Base-by-base conservation (phyloP, 2,329 filamentous ascomycete species). In the Clarireedia paspali region DNA sequence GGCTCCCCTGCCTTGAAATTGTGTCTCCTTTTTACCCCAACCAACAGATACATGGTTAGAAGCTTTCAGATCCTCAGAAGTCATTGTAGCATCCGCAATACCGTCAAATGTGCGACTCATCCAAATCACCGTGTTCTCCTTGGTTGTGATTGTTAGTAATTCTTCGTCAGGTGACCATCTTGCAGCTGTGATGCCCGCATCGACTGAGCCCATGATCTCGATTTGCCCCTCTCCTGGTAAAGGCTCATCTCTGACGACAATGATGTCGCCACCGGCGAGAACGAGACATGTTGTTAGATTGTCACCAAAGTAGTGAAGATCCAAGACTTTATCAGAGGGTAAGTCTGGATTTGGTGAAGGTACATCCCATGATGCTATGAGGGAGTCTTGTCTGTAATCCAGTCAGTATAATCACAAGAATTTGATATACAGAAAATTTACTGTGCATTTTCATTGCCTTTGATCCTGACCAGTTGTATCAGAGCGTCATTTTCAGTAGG, bases 1-100 rank as follows among this genome's bases (percentile, higher is more conserved):
- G 56, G 91, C 92, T 60, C 91, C 84, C 66, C 89, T 90, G 50
- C 94, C 94, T 68, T 96, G 89, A 70, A 99, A 99, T 70, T 99
- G 94, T 0, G 94, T 99, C 73, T 99, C 94, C 69, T 88, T 90
- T 75, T 97, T 97, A 58, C 94, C 94, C 94, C 94, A 99, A 50
- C 94, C 94, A 23, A 99, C 92, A 20, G 91, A 95, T 56, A 96
- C 94, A 75, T 96, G 91, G 70, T 87, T 94, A 26, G 88, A 97
- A n/a, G 84, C 82, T 64, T 87, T 87, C 60, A 95, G 80, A 71
- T 95, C 92, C 46, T 91, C 89, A 0, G 76, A 69, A 0, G 81
- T 82, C 70, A 97, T 83, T 36, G 78, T 75, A 52, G 88, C 79
- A 70, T 91, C 88, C 36, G 87, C 82, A 44, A 95, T 83, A 56